phyloP scores from a whole-genome alignment of 1,284 basidiomycete species.

The Austroboletus novae-zelandiae region DNA sequence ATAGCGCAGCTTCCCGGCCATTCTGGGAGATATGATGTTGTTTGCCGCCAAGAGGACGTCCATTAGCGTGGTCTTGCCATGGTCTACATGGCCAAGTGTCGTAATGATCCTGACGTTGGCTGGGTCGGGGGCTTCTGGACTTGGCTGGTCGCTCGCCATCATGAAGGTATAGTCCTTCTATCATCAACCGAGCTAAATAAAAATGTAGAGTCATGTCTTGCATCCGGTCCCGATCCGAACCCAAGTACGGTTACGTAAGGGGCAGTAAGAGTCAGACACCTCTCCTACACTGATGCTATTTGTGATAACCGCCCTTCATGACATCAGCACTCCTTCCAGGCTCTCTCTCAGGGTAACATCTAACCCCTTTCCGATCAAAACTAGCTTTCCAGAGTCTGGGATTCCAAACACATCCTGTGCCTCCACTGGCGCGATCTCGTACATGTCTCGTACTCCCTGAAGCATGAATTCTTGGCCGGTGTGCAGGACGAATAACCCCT shows the following conservation, averaged over 20 bases:
- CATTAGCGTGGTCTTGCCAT: conserved; percentile 95
- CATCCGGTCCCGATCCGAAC: no score
- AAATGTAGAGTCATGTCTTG: no score
- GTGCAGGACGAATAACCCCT: conserved; percentile 66
- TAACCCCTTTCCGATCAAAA: conserved; percentile 84
- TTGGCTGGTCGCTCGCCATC: conserved; percentile 20
- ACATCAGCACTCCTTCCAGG: conserved; percentile 34
- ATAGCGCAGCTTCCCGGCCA: conserved; percentile 97
- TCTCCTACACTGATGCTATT: no score
- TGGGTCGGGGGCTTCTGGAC: conserved; percentile 47
- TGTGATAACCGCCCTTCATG: conserved; percentile 2
- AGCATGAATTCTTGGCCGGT: conserved; percentile 65
- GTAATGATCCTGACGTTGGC: conserved; percentile 72
- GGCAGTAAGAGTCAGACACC: no score
- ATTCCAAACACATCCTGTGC: conserved; percentile 42
- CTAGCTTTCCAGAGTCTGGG: conserved; percentile 71
- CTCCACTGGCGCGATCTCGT: conserved; percentile 65
- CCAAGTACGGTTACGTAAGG: no score
- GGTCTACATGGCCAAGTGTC: conserved; percentile 83
- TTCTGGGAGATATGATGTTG: conserved; percentile 92
- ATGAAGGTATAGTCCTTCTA: conserved; percentile 1
- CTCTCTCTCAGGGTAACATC: conserved; percentile 50
- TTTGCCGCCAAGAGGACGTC: conserved; percentile 96
- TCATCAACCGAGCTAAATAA: background rate
- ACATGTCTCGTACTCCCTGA: conserved; percentile 85